Evolutionary conservation across 495 filamentous ascomycete species (phyloP), one percentile per base, ranked within the genome.

Genomic region (Podospora sp.): DNA sequence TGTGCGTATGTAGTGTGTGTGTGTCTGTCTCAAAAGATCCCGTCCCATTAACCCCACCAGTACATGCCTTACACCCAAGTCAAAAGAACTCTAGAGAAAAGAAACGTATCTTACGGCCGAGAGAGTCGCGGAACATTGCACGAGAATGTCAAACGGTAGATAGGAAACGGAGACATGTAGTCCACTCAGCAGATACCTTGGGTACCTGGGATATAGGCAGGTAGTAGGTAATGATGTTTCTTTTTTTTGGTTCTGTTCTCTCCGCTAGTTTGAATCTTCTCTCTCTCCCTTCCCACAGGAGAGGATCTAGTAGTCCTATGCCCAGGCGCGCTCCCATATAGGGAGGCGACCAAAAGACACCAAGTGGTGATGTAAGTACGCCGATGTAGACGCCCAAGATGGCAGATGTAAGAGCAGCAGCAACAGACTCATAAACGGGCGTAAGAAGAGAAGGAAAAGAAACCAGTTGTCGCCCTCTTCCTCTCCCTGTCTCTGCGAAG

Each of bases 291-390:
- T 57, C 53, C 51, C 51, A 53, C 51, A n/a, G 20, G 9, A 7
- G 51, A 57, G 53, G 53, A 57, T 21, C 53, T 25, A 57, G 53
- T 24, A 11, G 53, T 57, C 53, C 21, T 24, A 57, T 46, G 40
- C 12, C 40, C 16, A 4, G 40, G 11, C 40, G 2, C 4, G 2
- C 9, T 46, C 5, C 16, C 40, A 2, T 11, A 12, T 6, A 46
- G 40, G 11, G 12, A 18, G 40, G 12, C 8, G 29, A 4, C 29
- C 29, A 33, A 33, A 33, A 46, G 40, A 18, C 11, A 18, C 14
- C 40, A 46, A 46, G 16, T 14, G 40, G 40, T 36, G 33, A 36
- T 36, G 33, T 18, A 46, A 46, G 12, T 46, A 18, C 40, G 5
- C 16, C 40, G 40, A 46, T 46, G 40, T 18, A 18, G 5, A 46